Base-by-base conservation (phyloP, 2,329 filamentous ascomycete genomes). In the Zarea fungicola region DNA sequence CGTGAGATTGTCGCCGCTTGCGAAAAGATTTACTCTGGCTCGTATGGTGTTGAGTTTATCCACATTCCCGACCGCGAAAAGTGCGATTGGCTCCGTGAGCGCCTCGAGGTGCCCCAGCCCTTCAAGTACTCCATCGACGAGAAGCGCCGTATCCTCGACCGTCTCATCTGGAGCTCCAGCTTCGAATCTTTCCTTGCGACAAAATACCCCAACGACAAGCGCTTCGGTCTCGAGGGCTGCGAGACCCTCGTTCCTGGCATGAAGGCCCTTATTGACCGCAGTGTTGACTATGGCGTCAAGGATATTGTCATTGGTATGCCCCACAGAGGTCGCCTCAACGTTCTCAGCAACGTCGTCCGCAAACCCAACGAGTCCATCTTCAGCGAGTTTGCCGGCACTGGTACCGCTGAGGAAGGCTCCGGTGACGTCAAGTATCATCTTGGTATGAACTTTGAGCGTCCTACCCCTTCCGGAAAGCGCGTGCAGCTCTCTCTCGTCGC, bases 291-390 rank as follows among this genome's bases (percentile, higher is more conserved):
- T 63, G 93, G 93, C 52, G 87, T 99, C 64, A 97, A 97, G 78
- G 93, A 99, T 65, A 97, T 99, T 61, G 88, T 99, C 64, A 99
- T 99, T 63, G 93, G 93, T 63, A 99, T 99, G 93, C 93, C 93
- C 58, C 93, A 99, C 71, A 90, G 93, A 81, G 93, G 93, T 64
- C 89, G 93, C 77, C 83, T 99, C 56, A 99, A 99, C 65, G 90
- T 99, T 46, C 83, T 99, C 55, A 95, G 87, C 75, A 99, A 99
- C 73, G 93, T 99, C 64, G 93, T 99, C 60, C 86, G 93, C 65
- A 99, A 99, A 75, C 92, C 93, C 61, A 99, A 99, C 71, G 93
- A 97, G 75, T 97, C 93, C 57, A 99, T 99, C 71, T 99, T 99
- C 77, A 95, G 88, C 67, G 93, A 99, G 70, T 99, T 99, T 63